These are phyloP conservation scores for Leccinum angustisporum DNA, from an alignment of 1,284 basidiomycete species.

Conservation along the genomic window DNA sequence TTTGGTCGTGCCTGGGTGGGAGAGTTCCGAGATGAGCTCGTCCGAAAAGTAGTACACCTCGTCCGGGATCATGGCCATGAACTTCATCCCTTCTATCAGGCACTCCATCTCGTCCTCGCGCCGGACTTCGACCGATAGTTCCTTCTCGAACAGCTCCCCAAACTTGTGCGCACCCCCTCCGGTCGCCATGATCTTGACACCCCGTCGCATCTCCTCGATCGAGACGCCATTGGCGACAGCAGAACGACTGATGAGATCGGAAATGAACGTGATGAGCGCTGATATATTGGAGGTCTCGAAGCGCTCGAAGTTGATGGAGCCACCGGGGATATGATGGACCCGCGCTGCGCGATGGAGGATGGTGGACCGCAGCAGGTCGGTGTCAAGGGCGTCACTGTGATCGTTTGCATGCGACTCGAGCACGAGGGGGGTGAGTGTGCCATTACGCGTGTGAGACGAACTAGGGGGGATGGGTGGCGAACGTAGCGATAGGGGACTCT, in stretches of 20 bases:
- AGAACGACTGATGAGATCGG: constrained; percentile 83
- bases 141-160: constrained; percentile 77
- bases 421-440: constrained; percentile 80
- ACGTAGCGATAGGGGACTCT: constrained; percentile 34
- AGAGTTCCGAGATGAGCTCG: constrained; percentile 88
- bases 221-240: constrained; percentile 88
- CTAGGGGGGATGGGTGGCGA: constrained; percentile 41
- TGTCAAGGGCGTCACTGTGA: constrained; percentile 39
- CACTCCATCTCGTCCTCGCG: constrained; percentile 99
- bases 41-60: constrained; percentile 99
- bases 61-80: constrained; percentile 94
- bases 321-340: constrained; percentile 87
- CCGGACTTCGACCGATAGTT: constrained; percentile 82
- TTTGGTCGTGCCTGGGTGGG: constrained; percentile 51
- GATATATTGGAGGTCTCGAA: constrained; percentile 93
- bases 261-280: constrained; percentile 86
- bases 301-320: constrained; percentile 95
- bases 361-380: constrained; percentile 57
- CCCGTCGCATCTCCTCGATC: constrained; percentile 87
- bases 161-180: constrained; percentile 97
- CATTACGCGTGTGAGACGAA: constrained; percentile 47
- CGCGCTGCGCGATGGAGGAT: constrained; percentile 64
- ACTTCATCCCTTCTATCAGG: constrained; percentile 94
- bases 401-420: constrained; percentile 51
- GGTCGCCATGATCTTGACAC: constrained; percentile 97